These are phyloP conservation scores for Curvularia sp. DNA, from an alignment of 2,329 filamentous ascomycete genomes.

Conservation along the genomic window DNA sequence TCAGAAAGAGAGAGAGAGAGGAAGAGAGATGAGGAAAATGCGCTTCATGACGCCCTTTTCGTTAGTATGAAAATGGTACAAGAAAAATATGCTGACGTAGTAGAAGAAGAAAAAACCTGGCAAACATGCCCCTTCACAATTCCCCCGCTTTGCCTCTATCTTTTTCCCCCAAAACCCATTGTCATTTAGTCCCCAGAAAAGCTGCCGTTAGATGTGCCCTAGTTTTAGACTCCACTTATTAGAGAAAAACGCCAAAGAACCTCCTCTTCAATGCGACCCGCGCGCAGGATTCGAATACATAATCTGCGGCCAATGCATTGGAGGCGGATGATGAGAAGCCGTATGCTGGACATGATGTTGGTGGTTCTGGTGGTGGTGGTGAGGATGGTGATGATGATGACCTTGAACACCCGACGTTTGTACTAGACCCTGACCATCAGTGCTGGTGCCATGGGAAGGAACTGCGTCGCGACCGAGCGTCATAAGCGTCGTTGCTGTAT, in stretches of 20 bases:
- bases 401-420: conserved; percentile 36
- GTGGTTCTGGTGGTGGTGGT: not conserved
- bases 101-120: not conserved
- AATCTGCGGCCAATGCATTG: conserved; percentile 44
- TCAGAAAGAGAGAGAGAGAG: no score
- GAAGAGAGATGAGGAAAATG: not conserved
- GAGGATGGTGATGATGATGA: conserved; percentile 14
- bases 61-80: not conserved
- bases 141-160: not conserved
- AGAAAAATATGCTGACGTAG: no score
- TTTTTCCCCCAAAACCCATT: not conserved
- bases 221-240: not conserved
- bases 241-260: no score
- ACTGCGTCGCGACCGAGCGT: conserved; percentile 44
- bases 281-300: conserved; percentile 35
- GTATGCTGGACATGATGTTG: not conserved
- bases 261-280: not conserved
- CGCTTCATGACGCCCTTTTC: not conserved
- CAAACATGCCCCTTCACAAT: not conserved
- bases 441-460: conserved; percentile 27
- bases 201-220: not conserved
- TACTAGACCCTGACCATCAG: conserved; percentile 28
- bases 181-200: not conserved
- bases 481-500: conserved; percentile 51
- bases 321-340: conserved; percentile 19